phyloP scores from a whole-genome alignment of 108 stramenopile species.

The Cyclotella choctawhatcheeana region DNA sequence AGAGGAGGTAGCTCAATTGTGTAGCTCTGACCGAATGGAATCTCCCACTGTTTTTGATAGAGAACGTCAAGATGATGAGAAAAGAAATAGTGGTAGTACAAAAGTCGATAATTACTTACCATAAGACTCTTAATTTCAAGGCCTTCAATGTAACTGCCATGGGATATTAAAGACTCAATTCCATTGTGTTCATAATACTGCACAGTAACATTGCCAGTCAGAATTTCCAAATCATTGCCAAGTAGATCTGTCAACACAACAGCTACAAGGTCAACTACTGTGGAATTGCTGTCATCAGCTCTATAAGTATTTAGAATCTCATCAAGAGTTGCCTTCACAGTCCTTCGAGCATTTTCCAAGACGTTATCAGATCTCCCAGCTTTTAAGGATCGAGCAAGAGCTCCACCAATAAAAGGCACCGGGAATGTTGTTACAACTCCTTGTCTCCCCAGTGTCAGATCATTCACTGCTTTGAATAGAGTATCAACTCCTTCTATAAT shows the following conservation, averaged over 20 bases:
- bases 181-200: slow-evolving; percentile 20
- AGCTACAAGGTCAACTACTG: slow-evolving; percentile 35
- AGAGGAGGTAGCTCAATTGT: slow-evolving; percentile 23
- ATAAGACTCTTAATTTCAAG: slow-evolving; percentile 19
- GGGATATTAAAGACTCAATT: neutral
- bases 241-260: slow-evolving; percentile 20
- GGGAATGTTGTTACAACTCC: slow-evolving; percentile 36
- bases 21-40: slow-evolving; percentile 35
- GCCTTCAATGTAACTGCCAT: neutral
- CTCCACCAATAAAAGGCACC: slow-evolving; percentile 9
- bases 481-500: slow-evolving; percentile 36
- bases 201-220: neutral
- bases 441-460: slow-evolving; percentile 25
- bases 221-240: neutral
- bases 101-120: no score
- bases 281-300: slow-evolving; percentile 9
- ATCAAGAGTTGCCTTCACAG: slow-evolving; percentile 16
- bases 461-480: slow-evolving; percentile 30
- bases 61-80: no score
- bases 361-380: slow-evolving; percentile 10
- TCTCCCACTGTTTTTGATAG: no score
- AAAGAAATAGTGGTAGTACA: no score
- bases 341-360: neutral
- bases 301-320: slow-evolving; percentile 20
- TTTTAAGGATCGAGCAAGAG: slow-evolving; percentile 1